Evolutionary conservation across 768 basidiomycete species (phyloP), one percentile per base, ranked within the genome.

Genomic region (Phylloporus arenicola): DNA sequence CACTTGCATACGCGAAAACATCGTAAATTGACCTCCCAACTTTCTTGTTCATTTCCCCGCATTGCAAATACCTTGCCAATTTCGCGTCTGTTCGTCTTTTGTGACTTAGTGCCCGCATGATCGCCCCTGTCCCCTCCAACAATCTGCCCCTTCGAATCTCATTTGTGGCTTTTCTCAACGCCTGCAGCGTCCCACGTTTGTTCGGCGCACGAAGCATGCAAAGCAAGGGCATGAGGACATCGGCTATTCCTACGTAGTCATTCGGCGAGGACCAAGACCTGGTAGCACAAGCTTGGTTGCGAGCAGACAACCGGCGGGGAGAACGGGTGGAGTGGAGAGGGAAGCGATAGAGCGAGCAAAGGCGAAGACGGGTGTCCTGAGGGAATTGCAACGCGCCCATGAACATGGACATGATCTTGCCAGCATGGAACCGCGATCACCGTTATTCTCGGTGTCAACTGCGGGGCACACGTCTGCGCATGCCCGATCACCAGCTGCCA

Each of bases 101-200:
- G 25, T 39, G 52, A 37, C 61, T 13, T 61, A 94, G 86, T 98
- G 95, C 62, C 91, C 95, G 12, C 95, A 98, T 60, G 94, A 98
- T 63, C 75, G 76, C 20, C 72, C 74, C 38, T 97, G 95, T 65
- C 94, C 95, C 2, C 70, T 97, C 24, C 75, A 79, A 60, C 71
- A 75, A 53, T 72, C 76, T n/a, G 80, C 81, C 31, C 64, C 75
- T 8, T 69, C 61, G 24, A 70, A 74, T 45, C 69, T 86, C 2
- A 72, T 80, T 39, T 98, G 95, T 62, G 83, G 86, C 16, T 96
- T 94, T 69, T 79, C 82, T 8, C 95, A 97, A 63, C 82, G 92
- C 43, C 70, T 95, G 37, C 90, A 94, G 63, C 80, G 90, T 20
- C 93, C 95, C 10, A 70, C 75, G 10, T 96, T 96, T 68, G 76